Percentiles rank a stretch among this genome's conserved stretches.
Conservation (phyloP, 768 basidiomycete species). For the Boletus rubroflammeus region DNA sequence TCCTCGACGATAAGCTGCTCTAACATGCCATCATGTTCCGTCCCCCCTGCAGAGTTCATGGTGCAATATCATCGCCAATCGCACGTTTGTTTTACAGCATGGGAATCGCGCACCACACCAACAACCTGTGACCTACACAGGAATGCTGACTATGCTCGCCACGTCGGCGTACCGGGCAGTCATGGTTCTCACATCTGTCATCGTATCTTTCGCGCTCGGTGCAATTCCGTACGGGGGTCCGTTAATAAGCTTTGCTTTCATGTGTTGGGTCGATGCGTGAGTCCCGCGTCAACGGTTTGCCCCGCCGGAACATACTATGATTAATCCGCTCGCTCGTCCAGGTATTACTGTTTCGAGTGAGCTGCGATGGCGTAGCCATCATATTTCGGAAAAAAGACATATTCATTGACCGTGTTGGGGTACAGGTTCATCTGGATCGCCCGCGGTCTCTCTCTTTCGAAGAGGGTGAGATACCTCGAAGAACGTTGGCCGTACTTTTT, state of each 20-base stretch:
- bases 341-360: constrained; percentile 91
- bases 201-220: constrained; percentile 61
- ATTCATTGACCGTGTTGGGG: constrained; percentile 13
- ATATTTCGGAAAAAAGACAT: neutral
- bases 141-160: constrained; percentile 70
- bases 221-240: constrained; percentile 66
- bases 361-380: constrained; percentile 16
- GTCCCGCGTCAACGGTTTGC: constrained; percentile 33
- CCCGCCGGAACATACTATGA: neutral
- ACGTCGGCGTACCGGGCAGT: constrained; percentile 79
- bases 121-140: constrained; percentile 58
- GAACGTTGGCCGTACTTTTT: constrained; percentile 89
- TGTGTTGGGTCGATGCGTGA: constrained; percentile 87
- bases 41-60: constrained; percentile 62
- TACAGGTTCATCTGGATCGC: constrained; percentile 76
- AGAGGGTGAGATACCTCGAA: constrained; percentile 71
- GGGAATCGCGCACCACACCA: constrained; percentile 54
- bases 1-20: constrained; percentile 7
- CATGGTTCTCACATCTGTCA: constrained; percentile 75
- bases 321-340: constrained; percentile 27
- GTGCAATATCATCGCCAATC: constrained; percentile 73
- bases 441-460: constrained; percentile 63
- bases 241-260: constrained; percentile 59
- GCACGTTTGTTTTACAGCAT: constrained; percentile 68
- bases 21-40: constrained; percentile 5